Evolutionary conservation across 2,329 filamentous ascomycete species (phyloP).

Genomic region (Fusarium sp.): DNA sequence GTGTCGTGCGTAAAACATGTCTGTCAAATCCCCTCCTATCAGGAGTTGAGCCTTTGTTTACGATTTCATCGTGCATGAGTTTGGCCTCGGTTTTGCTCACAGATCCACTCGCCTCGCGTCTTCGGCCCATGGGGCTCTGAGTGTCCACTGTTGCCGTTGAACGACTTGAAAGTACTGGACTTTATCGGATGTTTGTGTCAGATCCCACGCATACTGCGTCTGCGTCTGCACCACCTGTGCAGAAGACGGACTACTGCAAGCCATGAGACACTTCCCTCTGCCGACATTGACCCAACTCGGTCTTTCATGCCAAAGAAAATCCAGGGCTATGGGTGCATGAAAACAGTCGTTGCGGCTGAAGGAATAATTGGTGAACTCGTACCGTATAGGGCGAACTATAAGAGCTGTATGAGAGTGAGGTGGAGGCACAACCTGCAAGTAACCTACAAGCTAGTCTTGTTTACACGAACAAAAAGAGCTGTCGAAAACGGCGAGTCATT

Average conservation of each 20-base stretch:
- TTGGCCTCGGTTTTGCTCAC: slow-evolving; percentile 19
- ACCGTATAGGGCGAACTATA: neutral
- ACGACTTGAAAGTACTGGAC: slow-evolving; percentile 28
- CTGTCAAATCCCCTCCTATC: slow-evolving; percentile 41
- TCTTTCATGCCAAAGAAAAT: slow-evolving; percentile 20
- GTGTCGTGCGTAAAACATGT: slow-evolving; percentile 33
- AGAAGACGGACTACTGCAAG: slow-evolving; percentile 44
- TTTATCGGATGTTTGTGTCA: slow-evolving; percentile 35
- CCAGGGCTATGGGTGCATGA: slow-evolving; percentile 25
- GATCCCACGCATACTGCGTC: slow-evolving; percentile 41
- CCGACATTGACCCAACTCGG: slow-evolving; percentile 35
- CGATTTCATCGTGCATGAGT: slow-evolving; percentile 44
- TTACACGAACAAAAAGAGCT: neutral
- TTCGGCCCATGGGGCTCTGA: slow-evolving; percentile 17
- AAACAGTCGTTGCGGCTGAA: slow-evolving; percentile 11
- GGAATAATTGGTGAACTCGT: slow-evolving; percentile 19
- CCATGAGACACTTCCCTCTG: slow-evolving; percentile 36
- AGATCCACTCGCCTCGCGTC: slow-evolving; percentile 35
- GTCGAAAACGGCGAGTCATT: slow-evolving; percentile 16
- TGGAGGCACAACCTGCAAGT: no score
- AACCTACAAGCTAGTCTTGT: neutral
- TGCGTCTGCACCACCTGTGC: slow-evolving; percentile 4
- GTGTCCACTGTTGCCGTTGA: slow-evolving; percentile 17
- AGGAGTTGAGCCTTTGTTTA: slow-evolving; percentile 18
- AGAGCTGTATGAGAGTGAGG: slow-evolving; percentile 36